A percentile compares a stretch with the other conserved stretches of the same genome.
phyloP scores from a whole-genome alignment of 805 yeast species.

The Candida nemodendra region DNA sequence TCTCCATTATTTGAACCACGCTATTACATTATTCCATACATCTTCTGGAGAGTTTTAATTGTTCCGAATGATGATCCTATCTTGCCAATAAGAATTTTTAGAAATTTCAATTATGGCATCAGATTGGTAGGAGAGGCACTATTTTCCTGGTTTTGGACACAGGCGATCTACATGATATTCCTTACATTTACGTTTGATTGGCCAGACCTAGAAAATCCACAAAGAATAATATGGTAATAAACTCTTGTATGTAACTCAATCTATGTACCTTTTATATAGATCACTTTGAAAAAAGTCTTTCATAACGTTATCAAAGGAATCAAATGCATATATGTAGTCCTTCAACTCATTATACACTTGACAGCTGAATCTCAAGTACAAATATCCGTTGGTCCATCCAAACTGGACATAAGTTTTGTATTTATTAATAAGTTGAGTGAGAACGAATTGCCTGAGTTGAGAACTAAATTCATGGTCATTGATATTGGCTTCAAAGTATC shows the following conservation, averaged over 20 bases:
- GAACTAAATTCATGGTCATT: constrained; percentile 6
- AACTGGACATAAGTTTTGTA: constrained; percentile 50
- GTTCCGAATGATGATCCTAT: constrained; percentile 38
- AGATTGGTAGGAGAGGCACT: constrained; percentile 53
- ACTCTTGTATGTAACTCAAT: background rate
- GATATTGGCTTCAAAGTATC: constrained; percentile 5
- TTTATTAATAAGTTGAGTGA: constrained; percentile 24
- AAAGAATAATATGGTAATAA: constrained; percentile 84
- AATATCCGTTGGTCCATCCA: constrained; percentile 37
- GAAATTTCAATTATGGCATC: constrained; percentile 25
- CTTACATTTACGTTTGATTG: constrained; percentile 63
- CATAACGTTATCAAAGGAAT: constrained; percentile 35
- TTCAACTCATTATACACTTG: constrained; percentile 57
- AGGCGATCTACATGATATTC: constrained; percentile 53
- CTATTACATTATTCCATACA: constrained; percentile 79
- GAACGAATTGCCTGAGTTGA: constrained; percentile 18
- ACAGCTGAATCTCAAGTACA: constrained; percentile 54
- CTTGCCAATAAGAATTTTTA: constrained; percentile 13
- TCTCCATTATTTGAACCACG: constrained; percentile 94
- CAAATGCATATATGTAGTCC: constrained; percentile 51
- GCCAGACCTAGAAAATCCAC: constrained; percentile 59
- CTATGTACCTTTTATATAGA: constrained; percentile 1
- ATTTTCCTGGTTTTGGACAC: constrained; percentile 62
- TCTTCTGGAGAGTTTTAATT: constrained; percentile 67
- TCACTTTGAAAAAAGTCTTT: constrained; percentile 20